Base-by-base conservation (phyloP, 805 yeast genomes). In the Candida peoriensis region DNA sequence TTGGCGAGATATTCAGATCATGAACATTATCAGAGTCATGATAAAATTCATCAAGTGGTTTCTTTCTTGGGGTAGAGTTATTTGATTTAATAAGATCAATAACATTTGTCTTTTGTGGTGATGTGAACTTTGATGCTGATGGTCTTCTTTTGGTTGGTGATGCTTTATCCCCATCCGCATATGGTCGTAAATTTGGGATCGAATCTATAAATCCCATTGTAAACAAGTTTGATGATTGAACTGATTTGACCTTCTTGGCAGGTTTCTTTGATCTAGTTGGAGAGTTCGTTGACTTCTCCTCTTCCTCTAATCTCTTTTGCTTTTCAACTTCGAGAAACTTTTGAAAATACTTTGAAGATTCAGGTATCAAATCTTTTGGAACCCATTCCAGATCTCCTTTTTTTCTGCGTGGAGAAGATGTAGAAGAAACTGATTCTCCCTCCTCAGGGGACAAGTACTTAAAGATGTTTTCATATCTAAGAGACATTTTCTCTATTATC, bases 321-420 rank as follows among this genome's bases (percentile, higher is more conserved):
- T 14, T 36, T 8, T 10, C 14, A 24, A 10, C 24, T 12, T 11
- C 18, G 6, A 22, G 14, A 17, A 21, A 38, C 5, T 16, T 17
- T 15, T 10, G 16, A 14, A 32, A 31, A 3, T 22, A 30, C 6
- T 27, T 13, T 5, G 28, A 28, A 3, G 21, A 7, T 5, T 17
- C 9, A 5, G 39, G 33, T 2, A 41, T 21, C 2, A 41, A 20
- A 4, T 20, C 30, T 9, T 14, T 9, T 5, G 44, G 44, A 3
- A 41, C 18, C 35, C 37, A 41, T 10, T 28, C 25, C 6, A 41
- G 24, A 13, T 41, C 41, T 8, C 44, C 44, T 7, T 38, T 30
- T 17, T 33, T 35, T 20, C 30, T 36, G 16, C 35, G 34, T 8
- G 36, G 38, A 13, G 36, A 37, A 8, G 8, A 17, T 12, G 22